phyloP scores from a whole-genome alignment of 73 alveolate genomes.

The Halteria grandinella region DNA sequence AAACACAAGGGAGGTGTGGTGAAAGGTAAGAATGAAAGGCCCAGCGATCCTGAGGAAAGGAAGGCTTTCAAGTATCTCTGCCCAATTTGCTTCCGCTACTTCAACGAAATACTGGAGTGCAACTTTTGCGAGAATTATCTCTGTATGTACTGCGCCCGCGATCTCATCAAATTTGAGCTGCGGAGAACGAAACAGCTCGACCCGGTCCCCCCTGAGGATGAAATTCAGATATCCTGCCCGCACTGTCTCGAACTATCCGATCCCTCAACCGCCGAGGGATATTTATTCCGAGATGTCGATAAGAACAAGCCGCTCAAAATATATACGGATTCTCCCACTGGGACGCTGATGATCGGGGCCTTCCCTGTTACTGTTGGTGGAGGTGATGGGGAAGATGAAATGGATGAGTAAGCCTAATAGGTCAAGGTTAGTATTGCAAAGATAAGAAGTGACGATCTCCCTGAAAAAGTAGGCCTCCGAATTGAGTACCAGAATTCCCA shows the following conservation, averaged over 20 bases:
- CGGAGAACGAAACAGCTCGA: slow-evolving; percentile 6
- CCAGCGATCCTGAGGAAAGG: slow-evolving; percentile 13
- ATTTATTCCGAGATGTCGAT: slow-evolving; percentile 18
- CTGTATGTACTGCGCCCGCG: slow-evolving; percentile 55
- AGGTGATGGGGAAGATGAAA: slow-evolving; percentile 6
- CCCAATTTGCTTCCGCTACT: slow-evolving; percentile 54
- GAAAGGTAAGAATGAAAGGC: slow-evolving; percentile 17
- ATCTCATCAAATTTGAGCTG: slow-evolving; percentile 15
- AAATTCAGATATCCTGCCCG: slow-evolving; percentile 34
- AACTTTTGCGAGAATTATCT: slow-evolving; percentile 33
- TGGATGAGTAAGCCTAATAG: not conserved
- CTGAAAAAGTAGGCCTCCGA: not conserved
- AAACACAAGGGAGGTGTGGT: too few species aligned
- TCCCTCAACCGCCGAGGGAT: not conserved
- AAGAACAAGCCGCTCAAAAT: slow-evolving; percentile 6
- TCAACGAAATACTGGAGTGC: slow-evolving; percentile 35
- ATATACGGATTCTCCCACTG: slow-evolving; percentile 41
- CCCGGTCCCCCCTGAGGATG: not conserved
- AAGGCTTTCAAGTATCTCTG: slow-evolving; percentile 40
- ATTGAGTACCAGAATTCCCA: slow-evolving; percentile 1
- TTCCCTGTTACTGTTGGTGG: slow-evolving; percentile 9
- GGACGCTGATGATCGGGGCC: slow-evolving; percentile 10
- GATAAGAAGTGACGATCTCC: not conserved
- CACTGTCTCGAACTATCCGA: not conserved
- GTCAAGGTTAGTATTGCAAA: not conserved